Evolutionary conservation across 2,329 filamentous ascomycete species (phyloP).

Genomic region (Ophiostoma piceae): DNA sequence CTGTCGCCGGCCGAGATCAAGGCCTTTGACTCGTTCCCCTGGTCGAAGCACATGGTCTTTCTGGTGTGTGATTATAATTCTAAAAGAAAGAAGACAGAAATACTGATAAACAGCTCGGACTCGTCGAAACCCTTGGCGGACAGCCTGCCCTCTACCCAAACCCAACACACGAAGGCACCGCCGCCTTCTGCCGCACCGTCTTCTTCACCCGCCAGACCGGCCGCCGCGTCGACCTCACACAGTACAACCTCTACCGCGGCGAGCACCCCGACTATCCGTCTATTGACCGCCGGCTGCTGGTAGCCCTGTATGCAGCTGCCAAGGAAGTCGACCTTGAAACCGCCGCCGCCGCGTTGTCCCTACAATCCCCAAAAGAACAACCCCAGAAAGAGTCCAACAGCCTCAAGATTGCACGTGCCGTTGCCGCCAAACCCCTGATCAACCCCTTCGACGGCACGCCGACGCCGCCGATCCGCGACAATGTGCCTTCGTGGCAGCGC

Average conservation of each 20-base stretch:
- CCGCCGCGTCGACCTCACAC: conserved; percentile 27
- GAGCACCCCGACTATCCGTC: conserved; percentile 24
- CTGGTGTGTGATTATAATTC: conserved; percentile 20
- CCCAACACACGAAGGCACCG: conserved; percentile 27
- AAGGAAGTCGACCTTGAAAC: conserved; percentile 9
- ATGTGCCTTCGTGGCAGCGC: conserved; percentile 42
- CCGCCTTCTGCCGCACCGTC: conserved; percentile 29
- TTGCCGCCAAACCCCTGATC: conserved; percentile 20
- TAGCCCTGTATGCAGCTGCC: conserved; percentile 32
- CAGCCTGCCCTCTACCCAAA: conserved; percentile 25
- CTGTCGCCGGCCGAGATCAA: conserved; percentile 23
- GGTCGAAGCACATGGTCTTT: conserved; percentile 28
- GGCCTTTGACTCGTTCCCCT: conserved; percentile 28
- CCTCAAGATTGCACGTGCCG: conserved; percentile 24
- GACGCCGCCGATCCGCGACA: conserved; percentile 20
- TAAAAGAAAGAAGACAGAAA: too few relatives aligned
- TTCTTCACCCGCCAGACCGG: conserved; percentile 28
- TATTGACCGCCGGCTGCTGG: conserved; percentile 27
- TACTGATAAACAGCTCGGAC: conserved; percentile 25
- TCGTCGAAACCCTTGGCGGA: conserved; percentile 30
- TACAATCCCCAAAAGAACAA: not conserved
- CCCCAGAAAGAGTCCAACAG: conserved; percentile 5
- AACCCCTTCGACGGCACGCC: conserved; percentile 25
- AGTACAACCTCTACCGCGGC: conserved; percentile 26
- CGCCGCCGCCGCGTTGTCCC: not conserved